A percentile compares a stretch with the other conserved stretches of the same genome.
phyloP scores from a whole-genome alignment of 257 asterid genomes.

The Solanum verrucosum region DNA sequence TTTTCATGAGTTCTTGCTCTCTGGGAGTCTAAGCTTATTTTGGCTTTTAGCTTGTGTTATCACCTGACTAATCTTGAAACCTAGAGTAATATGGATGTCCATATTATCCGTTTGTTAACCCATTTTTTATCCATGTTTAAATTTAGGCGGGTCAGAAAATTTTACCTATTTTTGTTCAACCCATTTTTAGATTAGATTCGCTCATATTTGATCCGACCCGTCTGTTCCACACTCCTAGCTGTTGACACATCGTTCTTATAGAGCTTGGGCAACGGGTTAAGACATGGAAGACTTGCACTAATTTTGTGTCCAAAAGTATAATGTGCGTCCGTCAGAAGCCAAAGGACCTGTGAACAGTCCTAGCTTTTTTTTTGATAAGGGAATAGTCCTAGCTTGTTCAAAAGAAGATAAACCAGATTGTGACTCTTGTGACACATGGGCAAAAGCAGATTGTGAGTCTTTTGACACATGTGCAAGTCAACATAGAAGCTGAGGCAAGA shows the following conservation, averaged over 20 bases:
- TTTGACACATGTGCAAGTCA: not conserved
- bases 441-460: not conserved
- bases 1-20: not conserved
- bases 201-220: not conserved
- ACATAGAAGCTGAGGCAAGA: not conserved
- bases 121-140: not conserved
- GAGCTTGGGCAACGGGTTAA: not conserved
- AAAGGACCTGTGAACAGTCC: not conserved
- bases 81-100: not conserved
- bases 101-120: not conserved
- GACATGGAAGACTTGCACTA: not conserved
- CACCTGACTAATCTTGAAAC: not conserved
- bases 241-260: not conserved
- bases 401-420: not conserved
- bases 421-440: not conserved
- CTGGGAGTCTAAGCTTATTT: not conserved
- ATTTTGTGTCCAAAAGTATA: not conserved
- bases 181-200: not conserved
- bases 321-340: too few relatives aligned
- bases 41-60: not conserved
- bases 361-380: not conserved
- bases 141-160: not conserved
- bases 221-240: not conserved
- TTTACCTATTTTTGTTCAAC: not conserved
- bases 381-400: not conserved